phyloP scores from a whole-genome alignment of 345 rosid species.

The Cardamine chenopodiifolia region DNA sequence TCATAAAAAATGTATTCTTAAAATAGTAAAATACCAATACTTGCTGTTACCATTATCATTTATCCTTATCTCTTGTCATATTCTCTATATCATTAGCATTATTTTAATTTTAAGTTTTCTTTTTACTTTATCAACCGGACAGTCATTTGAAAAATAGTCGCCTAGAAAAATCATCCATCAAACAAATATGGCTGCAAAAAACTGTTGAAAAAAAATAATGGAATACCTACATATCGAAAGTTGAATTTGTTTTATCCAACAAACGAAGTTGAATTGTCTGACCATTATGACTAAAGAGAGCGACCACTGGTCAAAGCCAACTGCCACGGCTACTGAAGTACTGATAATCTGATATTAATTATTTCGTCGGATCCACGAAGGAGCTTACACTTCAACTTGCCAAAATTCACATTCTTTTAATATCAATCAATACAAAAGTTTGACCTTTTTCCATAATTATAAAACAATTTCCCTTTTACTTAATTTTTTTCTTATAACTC shows the following conservation, averaged over 20 bases:
- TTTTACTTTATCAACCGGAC: too few species aligned
- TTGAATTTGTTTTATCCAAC: neutral
- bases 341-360: neutral
- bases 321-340: neutral
- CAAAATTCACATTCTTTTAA: neutral
- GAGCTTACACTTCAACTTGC: conserved; percentile 25
- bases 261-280: conserved; percentile 24
- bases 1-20: too few species aligned
- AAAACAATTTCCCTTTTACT: neutral
- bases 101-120: too few species aligned
- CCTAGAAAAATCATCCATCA: neutral
- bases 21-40: too few species aligned
- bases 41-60: too few species aligned
- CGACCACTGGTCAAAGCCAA: conserved; percentile 32
- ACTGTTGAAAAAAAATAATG: neutral
- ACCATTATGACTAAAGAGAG: conserved; percentile 22
- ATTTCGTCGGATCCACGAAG: conserved; percentile 29
- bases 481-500: neutral
- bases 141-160: neutral
- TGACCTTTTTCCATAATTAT: neutral
- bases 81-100: too few species aligned
- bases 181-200: neutral
- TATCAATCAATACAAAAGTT: neutral
- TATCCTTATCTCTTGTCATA: too few species aligned
- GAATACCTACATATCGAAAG: neutral